These are phyloP conservation scores for Phylloporus sp. DNA, from an alignment of 768 basidiomycete species.

Conservation along the genomic window DNA sequence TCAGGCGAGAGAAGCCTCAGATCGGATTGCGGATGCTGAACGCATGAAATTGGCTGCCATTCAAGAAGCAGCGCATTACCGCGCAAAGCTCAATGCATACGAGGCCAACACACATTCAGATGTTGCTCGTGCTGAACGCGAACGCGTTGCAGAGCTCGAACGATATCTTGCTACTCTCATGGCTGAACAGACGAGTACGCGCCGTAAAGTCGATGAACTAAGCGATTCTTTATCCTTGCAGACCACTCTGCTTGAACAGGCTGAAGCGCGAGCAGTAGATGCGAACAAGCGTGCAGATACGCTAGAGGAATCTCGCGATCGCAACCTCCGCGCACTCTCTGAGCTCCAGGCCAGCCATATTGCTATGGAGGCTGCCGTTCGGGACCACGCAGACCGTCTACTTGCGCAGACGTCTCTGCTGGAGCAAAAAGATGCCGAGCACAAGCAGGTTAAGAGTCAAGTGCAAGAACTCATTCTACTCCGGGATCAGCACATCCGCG, in stretches of 20 bases:
- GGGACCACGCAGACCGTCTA: constrained; percentile 73
- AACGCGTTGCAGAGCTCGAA: constrained; percentile 73
- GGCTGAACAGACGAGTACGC: constrained; percentile 58
- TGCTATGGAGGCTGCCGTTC: constrained; percentile 55
- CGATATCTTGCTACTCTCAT: constrained; percentile 56
- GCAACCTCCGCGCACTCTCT: constrained; percentile 56
- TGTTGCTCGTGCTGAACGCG: constrained; percentile 65
- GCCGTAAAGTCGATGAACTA: constrained; percentile 68
- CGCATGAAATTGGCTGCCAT: constrained; percentile 69
- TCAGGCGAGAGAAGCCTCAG: constrained; percentile 73
- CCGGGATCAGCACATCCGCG: constrained; percentile 80
- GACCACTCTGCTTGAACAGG: constrained; percentile 70
- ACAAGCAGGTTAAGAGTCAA: constrained; percentile 55
- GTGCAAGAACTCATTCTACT: constrained; percentile 66
- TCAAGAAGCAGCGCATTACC: constrained; percentile 94
- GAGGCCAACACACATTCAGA: constrained; percentile 69
- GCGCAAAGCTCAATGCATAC: constrained; percentile 86
- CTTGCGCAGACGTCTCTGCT: constrained; percentile 66
- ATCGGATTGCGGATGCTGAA: constrained; percentile 75
- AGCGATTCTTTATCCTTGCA: constrained; percentile 70
- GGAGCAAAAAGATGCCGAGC: constrained; percentile 79
- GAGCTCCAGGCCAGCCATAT: constrained; percentile 65
- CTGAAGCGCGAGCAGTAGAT: constrained; percentile 72
- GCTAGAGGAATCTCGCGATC: constrained; percentile 64
- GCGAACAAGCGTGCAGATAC: constrained; percentile 71